Conservation (phyloP, 2,329 filamentous ascomycete species). For the Exophiala spinifera region DNA sequence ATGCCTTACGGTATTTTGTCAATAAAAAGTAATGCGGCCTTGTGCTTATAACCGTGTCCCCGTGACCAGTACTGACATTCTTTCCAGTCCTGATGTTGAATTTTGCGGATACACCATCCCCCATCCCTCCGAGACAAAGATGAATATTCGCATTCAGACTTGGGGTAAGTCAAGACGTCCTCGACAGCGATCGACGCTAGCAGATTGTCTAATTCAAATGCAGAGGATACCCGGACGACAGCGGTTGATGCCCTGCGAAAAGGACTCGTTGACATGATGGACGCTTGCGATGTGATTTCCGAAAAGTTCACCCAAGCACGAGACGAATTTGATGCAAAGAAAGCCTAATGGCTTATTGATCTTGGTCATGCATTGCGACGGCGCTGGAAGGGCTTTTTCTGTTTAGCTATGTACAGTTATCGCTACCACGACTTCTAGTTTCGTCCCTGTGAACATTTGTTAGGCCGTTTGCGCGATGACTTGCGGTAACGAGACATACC, state of each 20-base stretch:
- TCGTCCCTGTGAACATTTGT: slow-evolving; percentile 12
- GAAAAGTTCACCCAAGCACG: slow-evolving; percentile 76
- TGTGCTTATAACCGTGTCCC: no score
- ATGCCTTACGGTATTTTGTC: slow-evolving; percentile 89
- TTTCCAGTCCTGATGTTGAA: slow-evolving; percentile 79
- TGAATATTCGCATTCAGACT: slow-evolving; percentile 97
- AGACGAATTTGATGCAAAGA: slow-evolving; percentile 54
- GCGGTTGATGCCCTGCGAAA: slow-evolving; percentile 87
- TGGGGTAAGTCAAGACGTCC: slow-evolving; percentile 63
- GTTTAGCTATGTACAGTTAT: slow-evolving; percentile 29
- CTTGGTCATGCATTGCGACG: slow-evolving; percentile 11
- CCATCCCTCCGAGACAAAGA: slow-evolving; percentile 90
- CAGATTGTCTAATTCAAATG: slow-evolving; percentile 1
- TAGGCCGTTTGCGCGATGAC: background rate
- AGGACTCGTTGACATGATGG: slow-evolving; percentile 81
- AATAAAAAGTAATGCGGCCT: slow-evolving; percentile 78
- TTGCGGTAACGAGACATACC: slow-evolving; percentile 53
- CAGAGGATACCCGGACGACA: slow-evolving; percentile 49
- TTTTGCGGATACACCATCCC: slow-evolving; percentile 98
- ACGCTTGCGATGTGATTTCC: slow-evolving; percentile 88
- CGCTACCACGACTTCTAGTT: slow-evolving; percentile 15
- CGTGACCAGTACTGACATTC: background rate
- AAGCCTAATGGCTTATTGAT: slow-evolving; percentile 35
- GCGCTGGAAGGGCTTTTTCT: slow-evolving; percentile 14
- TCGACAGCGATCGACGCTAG: no score